Conservation (phyloP, 164 flowering plant genomes). For the Houttuynia cordata region DNA sequence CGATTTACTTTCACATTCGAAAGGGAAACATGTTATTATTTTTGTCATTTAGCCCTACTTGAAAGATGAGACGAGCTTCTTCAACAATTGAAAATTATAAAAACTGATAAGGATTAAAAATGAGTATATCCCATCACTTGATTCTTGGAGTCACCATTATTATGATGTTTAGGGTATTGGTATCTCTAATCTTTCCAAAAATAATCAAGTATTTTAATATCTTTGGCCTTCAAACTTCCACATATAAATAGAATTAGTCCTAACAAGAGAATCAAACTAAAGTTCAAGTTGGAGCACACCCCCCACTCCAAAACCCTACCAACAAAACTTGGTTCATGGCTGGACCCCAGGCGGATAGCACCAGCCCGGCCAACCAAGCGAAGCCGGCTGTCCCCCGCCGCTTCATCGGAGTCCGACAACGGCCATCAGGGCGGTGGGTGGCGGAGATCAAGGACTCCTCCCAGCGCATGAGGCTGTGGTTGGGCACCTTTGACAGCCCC, state of each 20-base stretch:
- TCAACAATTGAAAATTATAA: not conserved
- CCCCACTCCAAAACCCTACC: not conserved
- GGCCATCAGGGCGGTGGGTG: conserved; percentile 83
- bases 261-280: not conserved
- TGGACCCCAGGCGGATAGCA: conserved; percentile 3
- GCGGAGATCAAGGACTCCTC: conserved; percentile 81
- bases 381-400: conserved; percentile 22
- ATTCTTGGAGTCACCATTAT: not conserved
- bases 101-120: not conserved
- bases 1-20: not conserved
- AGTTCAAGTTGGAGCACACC: not conserved
- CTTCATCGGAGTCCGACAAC: conserved; percentile 56
- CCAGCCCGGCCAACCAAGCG: conserved; percentile 6
- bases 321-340: conserved; percentile 5
- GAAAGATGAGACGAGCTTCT: not conserved
- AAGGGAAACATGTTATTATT: not conserved
- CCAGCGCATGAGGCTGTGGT: conserved; percentile 56
- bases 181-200: not conserved
- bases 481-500: conserved; percentile 63
- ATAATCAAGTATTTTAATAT: too few species aligned
- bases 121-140: not conserved
- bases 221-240: not conserved
- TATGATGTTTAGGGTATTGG: not conserved
- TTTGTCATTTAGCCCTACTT: not conserved
- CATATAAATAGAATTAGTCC: not conserved